phyloP scores from a whole-genome alignment of 2,329 filamentous ascomycete genomes.

The Pseudopyricularia cyperi region DNA sequence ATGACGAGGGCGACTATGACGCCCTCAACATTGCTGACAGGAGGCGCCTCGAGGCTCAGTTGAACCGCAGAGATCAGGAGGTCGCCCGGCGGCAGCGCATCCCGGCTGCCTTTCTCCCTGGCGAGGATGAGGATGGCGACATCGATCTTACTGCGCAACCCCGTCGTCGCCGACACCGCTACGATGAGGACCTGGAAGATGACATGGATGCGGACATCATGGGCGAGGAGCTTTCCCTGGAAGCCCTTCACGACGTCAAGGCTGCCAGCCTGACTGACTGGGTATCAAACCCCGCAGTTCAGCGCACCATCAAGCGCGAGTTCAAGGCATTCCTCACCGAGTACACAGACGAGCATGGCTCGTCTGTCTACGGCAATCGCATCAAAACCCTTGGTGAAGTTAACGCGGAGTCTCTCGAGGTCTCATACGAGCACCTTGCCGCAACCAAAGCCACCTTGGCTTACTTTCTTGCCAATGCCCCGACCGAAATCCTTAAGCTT shows the following conservation, averaged over 20 bases:
- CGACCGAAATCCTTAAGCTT: slow-evolving; percentile 86
- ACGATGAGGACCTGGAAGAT: slow-evolving; percentile 89
- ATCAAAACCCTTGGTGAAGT: slow-evolving; percentile 93
- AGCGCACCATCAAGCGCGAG: slow-evolving; percentile 86
- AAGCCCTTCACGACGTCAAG: slow-evolving; percentile 86
- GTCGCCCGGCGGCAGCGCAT: slow-evolving; percentile 53
- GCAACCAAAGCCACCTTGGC: slow-evolving; percentile 86
- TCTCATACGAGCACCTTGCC: slow-evolving; percentile 86
- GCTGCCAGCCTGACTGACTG: slow-evolving; percentile 88
- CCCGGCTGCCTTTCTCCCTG: slow-evolving; percentile 61
- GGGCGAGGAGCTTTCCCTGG: slow-evolving; percentile 87
- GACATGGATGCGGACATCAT: slow-evolving; percentile 88
- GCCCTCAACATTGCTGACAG: slow-evolving; percentile 53
- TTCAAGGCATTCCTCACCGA: slow-evolving; percentile 97
- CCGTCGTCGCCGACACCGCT: slow-evolving; percentile 72
- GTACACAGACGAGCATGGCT: slow-evolving; percentile 79
- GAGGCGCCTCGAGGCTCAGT: slow-evolving; percentile 56
- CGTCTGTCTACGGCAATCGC: slow-evolving; percentile 87
- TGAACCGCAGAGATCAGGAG: slow-evolving; percentile 63
- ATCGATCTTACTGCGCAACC: slow-evolving; percentile 78
- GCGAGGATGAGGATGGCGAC: slow-evolving; percentile 65
- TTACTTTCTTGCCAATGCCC: slow-evolving; percentile 92
- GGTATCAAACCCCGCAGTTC: slow-evolving; percentile 81
- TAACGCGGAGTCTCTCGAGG: slow-evolving; percentile 91
- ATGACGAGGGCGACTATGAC: slow-evolving; percentile 66